Conservation (phyloP, 164 flowering plant genomes). For the Chloranthus sessilifolius region DNA sequence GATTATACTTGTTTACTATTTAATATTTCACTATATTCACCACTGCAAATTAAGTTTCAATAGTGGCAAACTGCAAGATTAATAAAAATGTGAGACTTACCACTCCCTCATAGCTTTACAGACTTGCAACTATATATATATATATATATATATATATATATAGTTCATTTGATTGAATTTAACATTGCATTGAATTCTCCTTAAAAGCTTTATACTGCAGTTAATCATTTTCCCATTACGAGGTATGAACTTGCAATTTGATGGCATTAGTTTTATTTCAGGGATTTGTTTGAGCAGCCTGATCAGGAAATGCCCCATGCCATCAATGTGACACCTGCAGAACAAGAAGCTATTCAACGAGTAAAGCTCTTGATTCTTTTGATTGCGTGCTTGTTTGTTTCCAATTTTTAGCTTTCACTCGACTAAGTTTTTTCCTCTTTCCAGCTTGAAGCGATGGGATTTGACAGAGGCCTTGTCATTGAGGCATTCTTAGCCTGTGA, state of each 20-base stretch:
- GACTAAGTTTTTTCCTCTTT: neutral
- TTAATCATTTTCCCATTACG: no score
- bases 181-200: no score
- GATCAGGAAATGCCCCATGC: conserved; percentile 97
- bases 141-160: no score
- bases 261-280: conserved; percentile 10
- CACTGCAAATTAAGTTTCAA: neutral
- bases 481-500: conserved; percentile 99
- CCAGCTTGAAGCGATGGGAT: conserved; percentile 97
- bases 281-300: conserved; percentile 81
- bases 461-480: conserved; percentile 85
- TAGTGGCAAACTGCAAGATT: neutral
- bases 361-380: conserved; percentile 27
- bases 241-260: neutral
- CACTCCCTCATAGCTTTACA: neutral
- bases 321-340: conserved; percentile 84
- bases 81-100: neutral
- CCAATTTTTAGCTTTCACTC: neutral
- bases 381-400: neutral
- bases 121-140: no score
- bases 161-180: no score
- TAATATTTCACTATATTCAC: neutral
- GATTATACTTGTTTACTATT: neutral
- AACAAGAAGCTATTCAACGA: conserved; percentile 85
- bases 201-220: no score